Evolutionary conservation across 2,329 filamentous ascomycete genomes (phyloP).

Genomic region (Penicillium hesseltinei): DNA sequence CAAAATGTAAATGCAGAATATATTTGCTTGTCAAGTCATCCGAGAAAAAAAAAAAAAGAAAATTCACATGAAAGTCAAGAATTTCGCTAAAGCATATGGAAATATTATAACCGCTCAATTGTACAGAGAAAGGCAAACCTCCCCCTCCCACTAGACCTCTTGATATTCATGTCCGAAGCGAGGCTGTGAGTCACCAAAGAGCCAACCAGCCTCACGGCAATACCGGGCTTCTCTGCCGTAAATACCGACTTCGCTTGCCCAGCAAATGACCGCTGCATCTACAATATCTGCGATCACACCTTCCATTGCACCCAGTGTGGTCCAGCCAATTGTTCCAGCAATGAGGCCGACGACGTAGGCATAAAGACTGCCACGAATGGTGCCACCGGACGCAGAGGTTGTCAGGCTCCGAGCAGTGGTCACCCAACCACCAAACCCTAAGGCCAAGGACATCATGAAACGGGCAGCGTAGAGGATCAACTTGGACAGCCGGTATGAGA

Average conservation of each 20-base stretch:
- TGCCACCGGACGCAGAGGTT: constrained; percentile 51
- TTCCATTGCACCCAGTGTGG: constrained; percentile 85
- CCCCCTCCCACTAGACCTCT: constrained; percentile 13
- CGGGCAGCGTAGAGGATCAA: constrained; percentile 86
- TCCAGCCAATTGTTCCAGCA: constrained; percentile 92
- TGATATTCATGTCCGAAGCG: constrained; percentile 15
- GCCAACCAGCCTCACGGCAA: constrained; percentile 83
- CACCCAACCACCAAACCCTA: constrained; percentile 97
- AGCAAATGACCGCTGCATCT: constrained; percentile 87
- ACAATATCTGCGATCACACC: constrained; percentile 82
- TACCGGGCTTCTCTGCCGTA: constrained; percentile 65
- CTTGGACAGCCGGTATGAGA: constrained; percentile 88
- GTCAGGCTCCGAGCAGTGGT: constrained; percentile 78
- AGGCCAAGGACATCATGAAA: constrained; percentile 82
- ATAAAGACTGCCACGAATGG: constrained; percentile 76
- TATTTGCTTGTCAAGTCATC: neutral
- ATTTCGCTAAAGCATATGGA: neutral
- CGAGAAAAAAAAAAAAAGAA: neutral
- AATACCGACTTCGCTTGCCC: constrained; percentile 80
- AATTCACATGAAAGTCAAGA: neutral
- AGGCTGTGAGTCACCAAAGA: constrained; percentile 66
- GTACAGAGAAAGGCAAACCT: neutral
- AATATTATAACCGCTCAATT: constrained; percentile 3
- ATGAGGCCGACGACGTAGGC: constrained; percentile 92
- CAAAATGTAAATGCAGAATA: neutral